These are phyloP conservation scores for Sphagnum tenellum DNA, from an alignment of 225 moss, liverwort and hornwort species.

Conservation along the genomic window DNA sequence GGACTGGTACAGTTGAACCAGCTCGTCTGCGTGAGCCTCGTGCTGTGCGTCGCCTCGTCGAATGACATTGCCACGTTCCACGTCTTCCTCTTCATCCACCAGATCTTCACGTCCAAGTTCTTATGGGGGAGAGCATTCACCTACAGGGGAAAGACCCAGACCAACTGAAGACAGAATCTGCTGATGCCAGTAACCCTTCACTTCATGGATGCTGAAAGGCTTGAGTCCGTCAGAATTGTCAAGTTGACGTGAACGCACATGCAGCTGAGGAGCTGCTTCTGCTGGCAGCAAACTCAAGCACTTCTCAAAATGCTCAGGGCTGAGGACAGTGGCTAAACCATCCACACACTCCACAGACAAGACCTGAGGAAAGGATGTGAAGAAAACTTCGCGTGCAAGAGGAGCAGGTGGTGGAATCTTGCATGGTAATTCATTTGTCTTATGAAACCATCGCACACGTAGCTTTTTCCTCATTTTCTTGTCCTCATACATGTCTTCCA, in stretches of 20 bases:
- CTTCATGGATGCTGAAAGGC: conserved; percentile 54
- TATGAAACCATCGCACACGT: conserved; percentile 86
- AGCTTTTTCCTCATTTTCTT: conserved; percentile 75
- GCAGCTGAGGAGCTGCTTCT: conserved; percentile 26
- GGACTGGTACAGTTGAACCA: conserved; percentile 36
- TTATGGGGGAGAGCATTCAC: conserved; percentile 23
- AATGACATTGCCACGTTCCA: conserved; percentile 51
- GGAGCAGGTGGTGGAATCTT: conserved; percentile 72
- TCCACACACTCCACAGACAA: conserved; percentile 89
- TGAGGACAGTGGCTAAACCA: conserved; percentile 70
- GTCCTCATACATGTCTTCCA: conserved; percentile 83
- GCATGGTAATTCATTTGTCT: conserved; percentile 60
- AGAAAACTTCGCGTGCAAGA: conserved; percentile 60
- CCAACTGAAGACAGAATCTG: conserved; percentile 37
- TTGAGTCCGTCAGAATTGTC: conserved; percentile 66
- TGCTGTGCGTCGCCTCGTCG: conserved; percentile 73
- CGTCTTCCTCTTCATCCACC: conserved; percentile 68
- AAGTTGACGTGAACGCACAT: conserved; percentile 69
- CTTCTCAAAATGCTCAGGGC: conserved; percentile 55
- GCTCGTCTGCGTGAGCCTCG: conserved; percentile 64
- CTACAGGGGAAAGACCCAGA: conserved; percentile 23
- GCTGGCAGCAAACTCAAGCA: conserved; percentile 28
- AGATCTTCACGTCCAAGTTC: conserved; percentile 73
- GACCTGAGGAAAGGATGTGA: conserved; percentile 64
- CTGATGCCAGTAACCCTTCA: conserved; percentile 72